A percentile compares a stretch with the other conserved stretches of the same genome.
Conservation (phyloP, 1,284 basidiomycete genomes). For the Hymenochaete sp. region DNA sequence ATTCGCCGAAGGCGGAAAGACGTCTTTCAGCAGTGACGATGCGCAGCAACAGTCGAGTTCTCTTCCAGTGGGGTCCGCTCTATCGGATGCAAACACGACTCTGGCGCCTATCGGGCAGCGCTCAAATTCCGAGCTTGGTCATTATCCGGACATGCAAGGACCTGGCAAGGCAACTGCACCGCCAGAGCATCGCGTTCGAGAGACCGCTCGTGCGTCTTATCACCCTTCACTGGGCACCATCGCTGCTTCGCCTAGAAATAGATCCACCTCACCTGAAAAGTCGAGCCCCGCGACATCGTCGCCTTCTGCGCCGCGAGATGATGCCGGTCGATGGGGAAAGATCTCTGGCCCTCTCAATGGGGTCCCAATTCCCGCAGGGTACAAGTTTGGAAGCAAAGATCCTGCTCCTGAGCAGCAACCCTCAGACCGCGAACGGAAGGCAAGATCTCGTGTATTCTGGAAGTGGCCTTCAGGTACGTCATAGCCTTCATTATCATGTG, state of each 20-base stretch:
- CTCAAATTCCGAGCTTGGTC: slow-evolving; percentile 69
- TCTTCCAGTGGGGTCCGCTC: slow-evolving; percentile 39
- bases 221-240: slow-evolving; percentile 44
- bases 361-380: slow-evolving; percentile 77
- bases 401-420: slow-evolving; percentile 35
- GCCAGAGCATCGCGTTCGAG: slow-evolving; percentile 43
- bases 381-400: slow-evolving; percentile 78
- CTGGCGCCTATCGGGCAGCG: slow-evolving; percentile 38
- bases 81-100: slow-evolving; percentile 33
- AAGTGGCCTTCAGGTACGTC: slow-evolving; percentile 41
- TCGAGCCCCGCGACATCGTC: slow-evolving; percentile 42
- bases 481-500: slow-evolving; percentile 16
- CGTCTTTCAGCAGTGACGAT: slow-evolving; percentile 32
- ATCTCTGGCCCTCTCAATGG: slow-evolving; percentile 88
- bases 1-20: slow-evolving; percentile 8
- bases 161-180: slow-evolving; percentile 35
- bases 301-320: slow-evolving; percentile 26
- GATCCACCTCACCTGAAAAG: slow-evolving; percentile 32
- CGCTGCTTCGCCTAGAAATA: slow-evolving; percentile 39
- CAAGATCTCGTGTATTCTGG: slow-evolving; percentile 86
- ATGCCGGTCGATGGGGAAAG: slow-evolving; percentile 55
- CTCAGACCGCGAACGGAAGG: slow-evolving; percentile 73
- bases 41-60: slow-evolving; percentile 47
- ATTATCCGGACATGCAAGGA: slow-evolving; percentile 52
- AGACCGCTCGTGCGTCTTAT: slow-evolving; percentile 45